phyloP scores from a whole-genome alignment of 192 early-diverging fungal genomes.

The Coemansia sp. region DNA sequence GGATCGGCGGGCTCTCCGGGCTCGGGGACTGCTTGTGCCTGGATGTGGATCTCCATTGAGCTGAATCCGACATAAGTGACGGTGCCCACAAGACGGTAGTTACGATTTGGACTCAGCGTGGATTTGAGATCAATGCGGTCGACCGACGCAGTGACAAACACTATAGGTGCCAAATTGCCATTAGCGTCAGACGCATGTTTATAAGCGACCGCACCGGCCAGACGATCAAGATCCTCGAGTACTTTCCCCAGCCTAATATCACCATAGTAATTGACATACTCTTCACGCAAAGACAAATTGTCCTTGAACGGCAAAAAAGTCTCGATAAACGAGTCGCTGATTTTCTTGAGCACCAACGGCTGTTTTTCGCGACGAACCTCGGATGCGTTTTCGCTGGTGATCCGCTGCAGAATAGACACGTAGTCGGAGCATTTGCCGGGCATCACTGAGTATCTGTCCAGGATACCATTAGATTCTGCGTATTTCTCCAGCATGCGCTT shows the following conservation, averaged over 20 bases:
- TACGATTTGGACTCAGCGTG: slow-evolving; percentile 60
- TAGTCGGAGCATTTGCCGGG: slow-evolving; percentile 50
- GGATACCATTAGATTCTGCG: slow-evolving; percentile 44
- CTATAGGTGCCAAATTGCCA: slow-evolving; percentile 58
- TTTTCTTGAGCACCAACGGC: slow-evolving; percentile 59
- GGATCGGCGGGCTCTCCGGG: slow-evolving; percentile 25
- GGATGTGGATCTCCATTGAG: slow-evolving; percentile 84
- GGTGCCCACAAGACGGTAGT: slow-evolving; percentile 78
- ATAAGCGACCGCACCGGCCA: slow-evolving; percentile 80
- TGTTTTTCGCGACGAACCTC: slow-evolving; percentile 30
- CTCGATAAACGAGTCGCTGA: slow-evolving; percentile 75
- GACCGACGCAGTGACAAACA: slow-evolving; percentile 84
- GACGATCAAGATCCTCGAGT: slow-evolving; percentile 81
- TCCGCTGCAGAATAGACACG: slow-evolving; percentile 48
- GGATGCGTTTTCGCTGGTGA: slow-evolving; percentile 37
- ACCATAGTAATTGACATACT: slow-evolving; percentile 79
- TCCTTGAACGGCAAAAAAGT: slow-evolving; percentile 76
- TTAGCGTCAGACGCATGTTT: slow-evolving; percentile 66
- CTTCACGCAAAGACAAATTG: slow-evolving; percentile 69
- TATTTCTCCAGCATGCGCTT: slow-evolving; percentile 48
- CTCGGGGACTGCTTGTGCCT: slow-evolving; percentile 60
- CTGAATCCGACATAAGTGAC: slow-evolving; percentile 83
- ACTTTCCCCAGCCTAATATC: slow-evolving; percentile 78
- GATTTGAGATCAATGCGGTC: slow-evolving; percentile 81
- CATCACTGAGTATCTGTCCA: slow-evolving; percentile 54